phyloP scores from a whole-genome alignment of 108 stramenopile species.

The Craspedostauros australis region DNA sequence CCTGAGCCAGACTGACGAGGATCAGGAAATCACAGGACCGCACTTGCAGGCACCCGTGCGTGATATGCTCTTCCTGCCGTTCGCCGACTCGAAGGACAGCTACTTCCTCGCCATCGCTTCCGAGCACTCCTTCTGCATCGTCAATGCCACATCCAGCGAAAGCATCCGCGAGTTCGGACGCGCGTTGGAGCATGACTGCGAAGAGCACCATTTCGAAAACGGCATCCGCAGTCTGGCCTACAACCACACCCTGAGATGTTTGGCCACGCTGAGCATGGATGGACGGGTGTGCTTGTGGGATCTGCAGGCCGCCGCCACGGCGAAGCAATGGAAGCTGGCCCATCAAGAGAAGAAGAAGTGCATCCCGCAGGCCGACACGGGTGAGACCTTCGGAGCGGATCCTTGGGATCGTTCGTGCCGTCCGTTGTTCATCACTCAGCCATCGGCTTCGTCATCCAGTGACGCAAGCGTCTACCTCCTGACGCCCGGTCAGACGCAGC shows the following conservation, averaged over 20 bases:
- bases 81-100: neutral
- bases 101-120: conserved; percentile 54
- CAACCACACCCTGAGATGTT: neutral
- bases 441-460: neutral
- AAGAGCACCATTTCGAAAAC: conserved; percentile 27
- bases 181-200: conserved; percentile 28
- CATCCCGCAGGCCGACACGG: conserved; percentile 41
- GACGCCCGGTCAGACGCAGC: conserved; percentile 19
- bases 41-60: conserved; percentile 51
- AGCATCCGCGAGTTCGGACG: conserved; percentile 5
- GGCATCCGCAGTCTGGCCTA: conserved; percentile 44
- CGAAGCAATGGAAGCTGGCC: conserved; percentile 28
- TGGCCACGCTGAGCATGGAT: conserved; percentile 59
- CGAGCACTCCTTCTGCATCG: conserved; percentile 51
- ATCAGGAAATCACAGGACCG: conserved; percentile 44
- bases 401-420: conserved; percentile 50
- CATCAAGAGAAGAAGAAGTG: conserved; percentile 17
- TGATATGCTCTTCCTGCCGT: conserved; percentile 46
- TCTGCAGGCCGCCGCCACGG: conserved; percentile 20
- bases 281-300: conserved; percentile 56
- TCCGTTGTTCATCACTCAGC: neutral
- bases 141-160: conserved; percentile 27
- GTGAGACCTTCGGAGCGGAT: conserved; percentile 50
- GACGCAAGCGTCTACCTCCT: conserved; percentile 2
- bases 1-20: conserved; percentile 4